Percentiles rank a stretch among this genome's conserved stretches.
phyloP scores from a whole-genome alignment of 371 early-diverging fungal species.

The Mortierella sp. region DNA sequence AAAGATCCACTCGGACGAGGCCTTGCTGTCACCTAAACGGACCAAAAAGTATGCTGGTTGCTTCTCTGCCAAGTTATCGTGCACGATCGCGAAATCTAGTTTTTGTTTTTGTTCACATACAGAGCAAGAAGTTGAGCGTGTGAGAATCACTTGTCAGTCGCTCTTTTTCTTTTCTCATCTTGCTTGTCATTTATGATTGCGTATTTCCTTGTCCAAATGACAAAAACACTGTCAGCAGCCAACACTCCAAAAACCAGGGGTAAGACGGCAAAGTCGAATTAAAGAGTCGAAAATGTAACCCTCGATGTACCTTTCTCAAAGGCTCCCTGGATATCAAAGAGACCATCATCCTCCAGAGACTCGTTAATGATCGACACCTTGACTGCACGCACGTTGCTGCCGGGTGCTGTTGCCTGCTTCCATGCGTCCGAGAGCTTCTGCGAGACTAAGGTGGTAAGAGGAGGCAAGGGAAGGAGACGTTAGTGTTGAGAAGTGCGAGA shows the following conservation, averaged over 20 bases:
- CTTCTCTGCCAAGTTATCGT: constrained; percentile 64
- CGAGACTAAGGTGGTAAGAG: constrained; percentile 27
- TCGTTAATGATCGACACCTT: constrained; percentile 57
- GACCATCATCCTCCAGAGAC: constrained; percentile 62
- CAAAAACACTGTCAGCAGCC: background rate
- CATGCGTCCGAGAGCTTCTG: constrained; percentile 39
- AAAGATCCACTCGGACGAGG: constrained; percentile 80
- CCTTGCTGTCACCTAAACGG: constrained; percentile 69
- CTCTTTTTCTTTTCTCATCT: background rate
- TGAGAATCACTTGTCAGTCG: background rate
- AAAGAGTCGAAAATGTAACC: background rate
- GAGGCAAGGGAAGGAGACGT: background rate
- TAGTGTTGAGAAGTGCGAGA: background rate
- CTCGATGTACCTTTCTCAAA: constrained; percentile 70
- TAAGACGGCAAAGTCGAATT: too few relatives aligned
- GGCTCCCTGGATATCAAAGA: constrained; percentile 60
- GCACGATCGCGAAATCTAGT: constrained; percentile 68
- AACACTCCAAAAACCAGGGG: background rate
- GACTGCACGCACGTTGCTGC: constrained; percentile 48
- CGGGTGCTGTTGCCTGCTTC: constrained; percentile 30
- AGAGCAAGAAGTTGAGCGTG: background rate
- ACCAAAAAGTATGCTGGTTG: constrained; percentile 80
- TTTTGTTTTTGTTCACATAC: background rate
- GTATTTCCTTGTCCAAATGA: background rate
- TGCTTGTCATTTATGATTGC: background rate